A percentile compares a stretch with the other conserved stretches of the same genome.
phyloP scores from a whole-genome alignment of 2,329 filamentous ascomycete species.

The Chrysoporthe puriensis region DNA sequence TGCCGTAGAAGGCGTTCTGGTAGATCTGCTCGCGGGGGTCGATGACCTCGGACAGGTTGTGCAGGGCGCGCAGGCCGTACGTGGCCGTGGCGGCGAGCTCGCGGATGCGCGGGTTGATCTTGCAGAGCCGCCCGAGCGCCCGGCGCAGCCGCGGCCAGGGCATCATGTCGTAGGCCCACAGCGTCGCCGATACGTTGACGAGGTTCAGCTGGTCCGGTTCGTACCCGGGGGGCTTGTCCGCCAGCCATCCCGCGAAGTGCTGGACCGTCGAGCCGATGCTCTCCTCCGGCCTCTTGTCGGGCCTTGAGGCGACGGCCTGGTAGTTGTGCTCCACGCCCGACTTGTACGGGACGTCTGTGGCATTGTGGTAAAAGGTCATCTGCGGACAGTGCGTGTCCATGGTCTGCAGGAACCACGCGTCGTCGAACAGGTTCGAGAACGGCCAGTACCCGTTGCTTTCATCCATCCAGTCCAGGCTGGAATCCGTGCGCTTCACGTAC shows the following conservation, averaged over 20 bases:
- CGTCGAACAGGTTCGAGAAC: conserved; percentile 21
- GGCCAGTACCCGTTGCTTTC: conserved; percentile 15
- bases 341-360: conserved; percentile 10
- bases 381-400: conserved; percentile 15
- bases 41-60: background rate
- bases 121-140: conserved; percentile 11
- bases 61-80: conserved; percentile 5
- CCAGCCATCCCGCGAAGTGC: conserved; percentile 20
- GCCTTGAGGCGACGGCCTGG: background rate
- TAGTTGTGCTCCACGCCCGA: background rate
- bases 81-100: conserved; percentile 12
- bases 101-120: conserved; percentile 18
- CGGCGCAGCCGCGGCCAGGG: conserved; percentile 8
- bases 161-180: conserved; percentile 12
- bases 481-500: conserved; percentile 19
- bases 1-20: conserved; percentile 17
- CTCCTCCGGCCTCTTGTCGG: conserved; percentile 11
- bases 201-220: conserved; percentile 30
- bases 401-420: background rate
- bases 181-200: conserved; percentile 23
- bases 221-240: conserved; percentile 21
- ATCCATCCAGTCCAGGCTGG: conserved; percentile 20
- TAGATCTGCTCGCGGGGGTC: conserved; percentile 12
- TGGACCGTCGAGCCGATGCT: background rate
- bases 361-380: conserved; percentile 19